Evolutionary conservation across 768 basidiomycete species (phyloP).

Genomic region (Neoboletus magnificus): DNA sequence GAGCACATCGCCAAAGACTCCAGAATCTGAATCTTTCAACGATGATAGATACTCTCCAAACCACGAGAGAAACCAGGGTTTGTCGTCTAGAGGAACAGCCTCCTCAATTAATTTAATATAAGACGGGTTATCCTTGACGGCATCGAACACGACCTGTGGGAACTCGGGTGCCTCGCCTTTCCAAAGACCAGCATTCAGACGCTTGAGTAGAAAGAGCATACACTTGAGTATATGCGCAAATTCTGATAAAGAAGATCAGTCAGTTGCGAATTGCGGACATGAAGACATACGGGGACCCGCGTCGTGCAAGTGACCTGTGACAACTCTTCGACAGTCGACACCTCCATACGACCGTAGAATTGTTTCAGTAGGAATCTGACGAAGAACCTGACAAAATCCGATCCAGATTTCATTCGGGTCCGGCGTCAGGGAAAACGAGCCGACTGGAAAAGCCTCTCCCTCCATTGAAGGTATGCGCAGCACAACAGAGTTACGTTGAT

Average conservation of each 20-base stretch:
- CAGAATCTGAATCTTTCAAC: conserved; percentile 43
- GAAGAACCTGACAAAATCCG: conserved; percentile 43
- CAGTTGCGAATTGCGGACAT: neutral
- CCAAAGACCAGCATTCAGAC: conserved; percentile 63
- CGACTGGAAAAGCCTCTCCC: conserved; percentile 1
- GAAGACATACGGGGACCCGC: conserved; percentile 54
- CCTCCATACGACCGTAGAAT: conserved; percentile 35
- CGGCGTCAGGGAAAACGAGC: conserved; percentile 32
- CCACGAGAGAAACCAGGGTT: conserved; percentile 58
- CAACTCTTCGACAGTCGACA: conserved; percentile 48
- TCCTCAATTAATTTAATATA: conserved; percentile 47
- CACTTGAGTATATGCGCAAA: conserved; percentile 57
- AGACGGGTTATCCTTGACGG: conserved; percentile 73
- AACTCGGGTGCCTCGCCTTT: conserved; percentile 64
- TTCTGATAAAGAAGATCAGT: conserved; percentile 38
- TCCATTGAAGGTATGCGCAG: conserved; percentile 1
- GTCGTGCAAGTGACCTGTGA: conserved; percentile 60
- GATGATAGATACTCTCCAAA: conserved; percentile 60
- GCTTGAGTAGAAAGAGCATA: conserved; percentile 58
- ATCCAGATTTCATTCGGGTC: conserved; percentile 54
- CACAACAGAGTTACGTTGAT: neutral
- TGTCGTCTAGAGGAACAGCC: conserved; percentile 30
- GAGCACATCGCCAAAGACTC: conserved; percentile 60
- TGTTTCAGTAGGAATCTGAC: conserved; percentile 48
- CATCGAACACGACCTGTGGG: conserved; percentile 75